phyloP scores from a whole-genome alignment of 148 eudicot species.

The Amaranthus palmeri region DNA sequence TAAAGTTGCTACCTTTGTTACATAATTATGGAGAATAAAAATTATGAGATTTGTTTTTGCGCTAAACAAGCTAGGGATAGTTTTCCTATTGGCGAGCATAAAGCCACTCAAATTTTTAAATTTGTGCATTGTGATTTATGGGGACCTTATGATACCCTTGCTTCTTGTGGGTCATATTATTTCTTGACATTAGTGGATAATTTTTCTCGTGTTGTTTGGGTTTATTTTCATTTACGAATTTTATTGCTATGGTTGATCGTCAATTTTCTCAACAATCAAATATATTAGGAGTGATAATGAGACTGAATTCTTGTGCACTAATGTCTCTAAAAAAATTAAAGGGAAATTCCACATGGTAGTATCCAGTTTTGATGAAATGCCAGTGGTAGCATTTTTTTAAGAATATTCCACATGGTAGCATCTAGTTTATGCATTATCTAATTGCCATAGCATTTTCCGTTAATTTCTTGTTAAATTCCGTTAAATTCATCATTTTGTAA shows the following conservation, averaged over 20 bases:
- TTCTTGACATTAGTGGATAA: not conserved
- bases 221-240: too few relatives aligned
- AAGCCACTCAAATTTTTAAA: not conserved
- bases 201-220: not conserved
- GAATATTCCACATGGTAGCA: too few relatives aligned
- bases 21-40: not conserved
- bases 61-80: not conserved
- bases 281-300: too few relatives aligned
- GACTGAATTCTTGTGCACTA: too few relatives aligned
- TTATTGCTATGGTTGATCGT: not conserved
- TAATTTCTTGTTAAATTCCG: too few relatives aligned
- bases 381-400: too few relatives aligned
- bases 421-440: too few relatives aligned
- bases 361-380: too few relatives aligned
- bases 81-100: not conserved
- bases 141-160: not conserved
- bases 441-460: too few relatives aligned
- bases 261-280: not conserved
- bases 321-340: too few relatives aligned
- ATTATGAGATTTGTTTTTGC: not conserved
- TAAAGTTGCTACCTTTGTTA: not conserved
- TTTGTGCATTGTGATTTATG: constrained; percentile 5
- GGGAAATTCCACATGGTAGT: too few relatives aligned
- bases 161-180: not conserved
- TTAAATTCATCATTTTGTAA: too few relatives aligned